Conservation (phyloP, 163 green algal genomes). For the Chloroidium sp. region DNA sequence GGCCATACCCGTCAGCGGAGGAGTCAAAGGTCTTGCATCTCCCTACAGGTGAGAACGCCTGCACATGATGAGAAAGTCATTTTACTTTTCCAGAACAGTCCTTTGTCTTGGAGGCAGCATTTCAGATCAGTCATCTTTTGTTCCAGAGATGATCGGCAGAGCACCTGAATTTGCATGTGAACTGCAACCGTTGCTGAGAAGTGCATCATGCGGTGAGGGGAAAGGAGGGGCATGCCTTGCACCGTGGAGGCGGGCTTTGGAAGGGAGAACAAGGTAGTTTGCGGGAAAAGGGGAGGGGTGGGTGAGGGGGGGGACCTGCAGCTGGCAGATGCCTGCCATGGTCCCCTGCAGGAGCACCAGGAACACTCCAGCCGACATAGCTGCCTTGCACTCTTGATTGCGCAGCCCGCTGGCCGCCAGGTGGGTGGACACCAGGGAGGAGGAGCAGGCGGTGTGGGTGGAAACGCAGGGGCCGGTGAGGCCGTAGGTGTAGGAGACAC, state of each 20-base stretch:
- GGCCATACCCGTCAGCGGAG: constrained; percentile 42
- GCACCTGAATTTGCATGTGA: too few species aligned
- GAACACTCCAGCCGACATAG: constrained; percentile 17
- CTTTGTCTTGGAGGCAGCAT: too few species aligned
- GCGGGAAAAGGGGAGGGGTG: too few species aligned
- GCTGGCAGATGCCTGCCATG: constrained; percentile 38
- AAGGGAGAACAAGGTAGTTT: neutral
- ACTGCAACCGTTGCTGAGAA: too few species aligned
- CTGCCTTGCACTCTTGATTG: constrained; percentile 10
- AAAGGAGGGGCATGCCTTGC: too few species aligned
- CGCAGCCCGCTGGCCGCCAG: constrained; percentile 35
- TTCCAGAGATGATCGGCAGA: too few species aligned
- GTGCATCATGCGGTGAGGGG: too few species aligned
- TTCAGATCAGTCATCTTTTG: too few species aligned
- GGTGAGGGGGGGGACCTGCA: constrained; percentile 13
- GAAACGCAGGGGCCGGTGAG: constrained; percentile 34
- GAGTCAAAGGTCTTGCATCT: constrained; percentile 48
- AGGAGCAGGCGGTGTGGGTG: constrained; percentile 78
- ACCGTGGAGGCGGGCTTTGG: neutral
- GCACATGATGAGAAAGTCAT: constrained; percentile 3
- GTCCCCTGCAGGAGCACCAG: constrained; percentile 23
- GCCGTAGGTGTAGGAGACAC: constrained; percentile 46
- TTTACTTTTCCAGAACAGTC: too few species aligned
- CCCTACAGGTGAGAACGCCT: constrained; percentile 38
- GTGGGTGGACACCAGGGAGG: constrained; percentile 58